These are phyloP conservation scores for Coemansia interrupta DNA, from an alignment of 192 early-diverging fungal genomes.

Conservation along the genomic window DNA sequence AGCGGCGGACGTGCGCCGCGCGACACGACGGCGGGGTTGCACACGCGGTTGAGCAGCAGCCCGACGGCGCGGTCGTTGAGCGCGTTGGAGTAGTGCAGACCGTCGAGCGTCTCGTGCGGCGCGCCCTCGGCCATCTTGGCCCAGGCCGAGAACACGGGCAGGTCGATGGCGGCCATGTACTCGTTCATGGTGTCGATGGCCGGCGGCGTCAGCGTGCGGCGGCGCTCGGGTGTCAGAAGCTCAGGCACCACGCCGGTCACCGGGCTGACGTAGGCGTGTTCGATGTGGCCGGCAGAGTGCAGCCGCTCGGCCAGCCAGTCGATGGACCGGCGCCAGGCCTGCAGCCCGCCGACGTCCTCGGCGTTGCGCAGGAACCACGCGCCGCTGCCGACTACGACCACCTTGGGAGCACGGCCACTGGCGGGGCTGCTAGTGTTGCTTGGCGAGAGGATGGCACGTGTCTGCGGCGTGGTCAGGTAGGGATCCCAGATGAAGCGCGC, in stretches of 20 bases:
- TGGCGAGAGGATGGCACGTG: conserved; percentile 19
- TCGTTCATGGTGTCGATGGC: conserved; percentile 56
- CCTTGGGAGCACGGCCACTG: conserved; percentile 21
- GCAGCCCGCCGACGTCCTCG: conserved; percentile 36
- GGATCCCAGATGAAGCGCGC: conserved; percentile 75
- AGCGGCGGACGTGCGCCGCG: conserved; percentile 36
- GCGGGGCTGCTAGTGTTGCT: conserved; percentile 3
- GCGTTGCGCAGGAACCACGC: conserved; percentile 65
- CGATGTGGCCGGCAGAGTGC: conserved; percentile 8
- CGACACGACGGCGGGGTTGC: conserved; percentile 54
- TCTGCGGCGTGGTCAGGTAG: conserved; percentile 54
- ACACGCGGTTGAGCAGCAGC: conserved; percentile 62
- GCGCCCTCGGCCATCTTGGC: conserved; percentile 44
- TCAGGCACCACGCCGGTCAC: conserved; percentile 50
- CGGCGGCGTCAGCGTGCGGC: conserved; percentile 38
- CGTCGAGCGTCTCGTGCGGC: conserved; percentile 56
- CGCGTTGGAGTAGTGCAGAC: conserved; percentile 61
- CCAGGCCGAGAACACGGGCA: conserved; percentile 57
- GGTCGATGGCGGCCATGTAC: conserved; percentile 43
- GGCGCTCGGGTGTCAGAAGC: conserved; percentile 52
- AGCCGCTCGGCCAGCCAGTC: conserved; percentile 27
- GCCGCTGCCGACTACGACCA: conserved; percentile 58
- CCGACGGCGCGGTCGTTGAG: conserved; percentile 55
- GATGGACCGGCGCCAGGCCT: conserved; percentile 47
- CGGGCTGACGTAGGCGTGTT: conserved; percentile 37